phyloP scores from a whole-genome alignment of 129 eudicot genomes.

The Flaveria sonorensis region DNA sequence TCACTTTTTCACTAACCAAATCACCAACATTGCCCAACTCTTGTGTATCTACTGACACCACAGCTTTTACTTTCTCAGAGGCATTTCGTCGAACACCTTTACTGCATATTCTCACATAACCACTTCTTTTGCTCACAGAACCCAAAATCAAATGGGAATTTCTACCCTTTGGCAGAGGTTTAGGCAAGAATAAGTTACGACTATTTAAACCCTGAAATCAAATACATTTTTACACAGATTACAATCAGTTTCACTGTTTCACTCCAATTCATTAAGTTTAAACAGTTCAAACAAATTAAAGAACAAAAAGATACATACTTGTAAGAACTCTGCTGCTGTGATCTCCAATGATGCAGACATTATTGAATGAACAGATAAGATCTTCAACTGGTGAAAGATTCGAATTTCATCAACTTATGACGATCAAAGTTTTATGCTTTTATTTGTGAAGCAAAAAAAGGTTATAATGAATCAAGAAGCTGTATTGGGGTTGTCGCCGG shows the following conservation, averaged over 20 bases:
- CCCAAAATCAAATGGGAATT: slow-evolving; percentile 33
- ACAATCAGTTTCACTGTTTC: background rate
- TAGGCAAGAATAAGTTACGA: slow-evolving; percentile 51
- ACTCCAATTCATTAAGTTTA: background rate
- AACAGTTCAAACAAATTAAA: background rate
- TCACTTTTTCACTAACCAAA: slow-evolving; percentile 43
- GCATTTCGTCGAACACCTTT: slow-evolving; percentile 33
- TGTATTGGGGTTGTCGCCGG: background rate
- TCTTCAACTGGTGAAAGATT: background rate
- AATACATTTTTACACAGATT: background rate
- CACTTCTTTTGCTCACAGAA: slow-evolving; percentile 21
- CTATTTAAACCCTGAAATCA: slow-evolving; percentile 51
- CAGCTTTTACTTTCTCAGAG: slow-evolving; percentile 50
- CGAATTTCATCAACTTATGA: background rate
- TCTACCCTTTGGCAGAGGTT: slow-evolving; percentile 44
- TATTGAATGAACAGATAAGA: background rate
- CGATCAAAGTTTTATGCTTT: no score
- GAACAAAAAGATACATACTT: slow-evolving; percentile 35
- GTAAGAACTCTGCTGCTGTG: slow-evolving; percentile 52
- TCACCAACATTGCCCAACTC: slow-evolving; percentile 38
- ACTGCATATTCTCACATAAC: slow-evolving; percentile 26
- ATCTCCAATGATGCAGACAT: slow-evolving; percentile 51
- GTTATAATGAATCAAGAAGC: background rate
- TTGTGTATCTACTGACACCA: slow-evolving; percentile 46
- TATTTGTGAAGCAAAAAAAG: background rate